Percentiles rank a stretch among this genome's conserved stretches.
Evolutionary conservation across 2,329 filamentous ascomycete genomes (phyloP).

Genomic region (Sclerotinia spermophila): DNA sequence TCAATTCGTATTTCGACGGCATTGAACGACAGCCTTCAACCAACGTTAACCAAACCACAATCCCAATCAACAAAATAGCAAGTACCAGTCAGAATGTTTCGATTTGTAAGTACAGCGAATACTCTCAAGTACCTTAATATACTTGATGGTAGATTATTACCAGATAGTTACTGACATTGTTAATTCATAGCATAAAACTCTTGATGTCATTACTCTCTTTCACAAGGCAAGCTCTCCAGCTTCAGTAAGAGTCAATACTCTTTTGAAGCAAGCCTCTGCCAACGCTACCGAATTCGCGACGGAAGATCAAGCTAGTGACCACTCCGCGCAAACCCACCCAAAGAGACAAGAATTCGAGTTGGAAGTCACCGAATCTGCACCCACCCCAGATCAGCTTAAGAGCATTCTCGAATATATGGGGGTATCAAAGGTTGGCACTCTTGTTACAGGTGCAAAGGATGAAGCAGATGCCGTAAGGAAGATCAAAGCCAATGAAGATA

Average conservation of each 20-base stretch:
- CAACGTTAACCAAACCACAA: constrained; percentile 5
- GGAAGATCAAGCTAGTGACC: constrained; percentile 68
- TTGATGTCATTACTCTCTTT: constrained; percentile 94
- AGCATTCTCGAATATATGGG: constrained; percentile 83
- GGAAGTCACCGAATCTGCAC: constrained; percentile 73
- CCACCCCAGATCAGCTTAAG: constrained; percentile 77
- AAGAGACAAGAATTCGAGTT: constrained; percentile 72
- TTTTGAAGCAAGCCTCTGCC: constrained; percentile 78
- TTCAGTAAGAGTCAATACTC: constrained; percentile 67
- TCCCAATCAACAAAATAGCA: neutral
- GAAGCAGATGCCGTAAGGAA: constrained; percentile 75
- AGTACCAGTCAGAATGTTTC: constrained; percentile 36
- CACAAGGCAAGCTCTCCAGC: constrained; percentile 73
- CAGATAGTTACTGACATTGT: constrained; percentile 13
- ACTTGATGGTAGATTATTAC: neutral
- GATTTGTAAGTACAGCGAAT: constrained; percentile 33
- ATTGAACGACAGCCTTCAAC: neutral
- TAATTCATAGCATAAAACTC: constrained; percentile 62
- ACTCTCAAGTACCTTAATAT: neutral
- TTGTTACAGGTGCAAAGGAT: constrained; percentile 71
- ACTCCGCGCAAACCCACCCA: constrained; percentile 54
- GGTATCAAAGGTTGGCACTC: constrained; percentile 52
- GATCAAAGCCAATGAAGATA: constrained; percentile 65
- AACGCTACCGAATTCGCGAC: constrained; percentile 65
- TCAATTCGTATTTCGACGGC: neutral